Evolutionary conservation across 1,139 yeast species (phyloP).

Genomic region (Zhuliangozyma parablackwelliae): DNA sequence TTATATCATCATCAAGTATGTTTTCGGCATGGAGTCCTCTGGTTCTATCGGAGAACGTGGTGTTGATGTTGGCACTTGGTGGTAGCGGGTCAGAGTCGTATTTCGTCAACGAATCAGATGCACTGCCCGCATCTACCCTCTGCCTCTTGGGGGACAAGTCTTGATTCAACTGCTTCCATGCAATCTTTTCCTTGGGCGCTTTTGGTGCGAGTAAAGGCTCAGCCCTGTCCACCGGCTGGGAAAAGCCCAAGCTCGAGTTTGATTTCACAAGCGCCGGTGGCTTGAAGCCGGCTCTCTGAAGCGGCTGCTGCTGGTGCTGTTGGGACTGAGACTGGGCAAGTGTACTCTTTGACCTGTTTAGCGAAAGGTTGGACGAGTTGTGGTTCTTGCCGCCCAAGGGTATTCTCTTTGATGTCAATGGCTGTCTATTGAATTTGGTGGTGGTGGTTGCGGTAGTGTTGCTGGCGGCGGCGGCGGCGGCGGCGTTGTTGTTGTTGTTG

Average conservation of each 20-base stretch:
- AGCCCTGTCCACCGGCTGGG: constrained; percentile 11
- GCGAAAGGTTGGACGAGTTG: constrained; percentile 16
- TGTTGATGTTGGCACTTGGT: constrained; percentile 4
- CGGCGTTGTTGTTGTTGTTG: constrained; percentile 1
- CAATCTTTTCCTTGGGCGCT: neutral
- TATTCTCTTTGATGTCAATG: constrained; percentile 19
- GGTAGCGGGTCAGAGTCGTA: constrained; percentile 1
- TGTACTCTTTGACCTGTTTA: no score
- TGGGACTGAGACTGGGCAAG: no score
- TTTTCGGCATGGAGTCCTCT: constrained; percentile 20
- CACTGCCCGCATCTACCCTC: neutral
- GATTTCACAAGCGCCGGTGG: constrained; percentile 31
- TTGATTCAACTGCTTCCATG: no score
- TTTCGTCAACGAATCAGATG: constrained; percentile 9
- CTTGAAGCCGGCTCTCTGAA: constrained; percentile 32
- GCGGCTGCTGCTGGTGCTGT: constrained; percentile 10
- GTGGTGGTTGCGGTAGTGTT: neutral
- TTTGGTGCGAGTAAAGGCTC: neutral
- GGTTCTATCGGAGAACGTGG: constrained; percentile 20
- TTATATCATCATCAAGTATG: constrained; percentile 12
- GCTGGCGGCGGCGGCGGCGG: neutral
- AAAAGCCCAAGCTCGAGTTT: constrained; percentile 38
- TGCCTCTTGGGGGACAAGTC: neutral
- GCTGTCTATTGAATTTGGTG: neutral
- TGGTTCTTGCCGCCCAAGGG: constrained; percentile 51